These are phyloP conservation scores for Agaricus sinodeliciosus DNA, from an alignment of 768 basidiomycete genomes.

Conservation along the genomic window DNA sequence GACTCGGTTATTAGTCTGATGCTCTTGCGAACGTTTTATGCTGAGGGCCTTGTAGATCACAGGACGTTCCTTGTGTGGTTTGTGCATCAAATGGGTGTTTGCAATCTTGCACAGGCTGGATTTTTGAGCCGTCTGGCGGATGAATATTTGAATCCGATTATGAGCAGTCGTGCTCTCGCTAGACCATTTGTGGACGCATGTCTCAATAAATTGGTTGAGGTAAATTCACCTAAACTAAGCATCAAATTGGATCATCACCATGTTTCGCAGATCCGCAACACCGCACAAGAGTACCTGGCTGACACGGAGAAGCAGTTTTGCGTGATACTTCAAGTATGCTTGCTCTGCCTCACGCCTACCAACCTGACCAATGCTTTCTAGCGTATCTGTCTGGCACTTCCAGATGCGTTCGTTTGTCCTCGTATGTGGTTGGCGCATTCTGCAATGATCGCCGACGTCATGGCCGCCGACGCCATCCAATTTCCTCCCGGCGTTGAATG, in stretches of 20 bases:
- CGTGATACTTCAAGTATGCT: slow-evolving; percentile 53
- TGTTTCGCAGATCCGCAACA: slow-evolving; percentile 40
- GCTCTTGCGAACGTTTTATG: slow-evolving; percentile 69
- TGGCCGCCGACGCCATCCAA: slow-evolving; percentile 34
- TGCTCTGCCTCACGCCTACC: background rate
- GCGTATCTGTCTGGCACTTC: slow-evolving; percentile 64
- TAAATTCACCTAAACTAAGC: slow-evolving; percentile 15
- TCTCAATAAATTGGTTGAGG: slow-evolving; percentile 61
- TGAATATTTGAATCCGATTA: slow-evolving; percentile 71
- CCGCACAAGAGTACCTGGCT: slow-evolving; percentile 48
- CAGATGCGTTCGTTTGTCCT: slow-evolving; percentile 73
- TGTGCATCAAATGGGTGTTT: slow-evolving; percentile 67
- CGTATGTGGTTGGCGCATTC: slow-evolving; percentile 56
- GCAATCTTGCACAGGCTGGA: slow-evolving; percentile 77
- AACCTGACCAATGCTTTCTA: slow-evolving; percentile 19
- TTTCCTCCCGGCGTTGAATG: slow-evolving; percentile 10
- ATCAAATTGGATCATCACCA: background rate
- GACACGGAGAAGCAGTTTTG: slow-evolving; percentile 48
- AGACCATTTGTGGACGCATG: slow-evolving; percentile 71
- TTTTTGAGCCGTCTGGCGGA: slow-evolving; percentile 73
- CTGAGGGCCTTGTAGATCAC: slow-evolving; percentile 76
- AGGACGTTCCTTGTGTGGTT: slow-evolving; percentile 74
- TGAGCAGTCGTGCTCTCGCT: slow-evolving; percentile 58
- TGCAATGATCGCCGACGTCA: slow-evolving; percentile 35
- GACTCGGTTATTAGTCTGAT: slow-evolving; percentile 42